Percentiles rank a stretch among this genome's conserved stretches.
Evolutionary conservation across 257 asterid genomes (phyloP).

Genomic region (Leptodermis oblonga): DNA sequence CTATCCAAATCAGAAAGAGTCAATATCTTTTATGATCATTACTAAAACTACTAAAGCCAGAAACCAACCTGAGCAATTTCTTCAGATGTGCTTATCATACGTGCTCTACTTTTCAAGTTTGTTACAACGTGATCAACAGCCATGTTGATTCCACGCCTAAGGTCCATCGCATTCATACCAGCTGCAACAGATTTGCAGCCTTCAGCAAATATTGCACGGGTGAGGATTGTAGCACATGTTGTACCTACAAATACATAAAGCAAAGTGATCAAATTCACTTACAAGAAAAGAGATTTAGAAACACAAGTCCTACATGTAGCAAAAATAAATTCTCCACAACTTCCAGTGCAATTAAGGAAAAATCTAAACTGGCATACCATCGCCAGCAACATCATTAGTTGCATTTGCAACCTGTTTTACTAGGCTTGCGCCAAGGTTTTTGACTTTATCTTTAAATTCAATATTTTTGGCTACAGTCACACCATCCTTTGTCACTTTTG

Average conservation of each 20-base stretch:
- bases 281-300: not conserved
- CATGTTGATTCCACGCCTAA: slow-evolving; percentile 83
- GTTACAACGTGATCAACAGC: slow-evolving; percentile 90
- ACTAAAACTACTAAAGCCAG: not conserved
- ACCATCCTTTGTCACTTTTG: slow-evolving; percentile 97
- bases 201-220: slow-evolving; percentile 87
- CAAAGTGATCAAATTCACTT: slow-evolving; percentile 1
- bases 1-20: slow-evolving; percentile 25
- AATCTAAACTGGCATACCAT: slow-evolving; percentile 52
- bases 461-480: slow-evolving; percentile 96
- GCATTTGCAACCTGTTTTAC: slow-evolving; percentile 99
- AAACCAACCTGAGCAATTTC: slow-evolving; percentile 91
- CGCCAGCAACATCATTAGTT: slow-evolving; percentile 96
- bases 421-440: slow-evolving; percentile 93
- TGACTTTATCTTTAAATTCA: slow-evolving; percentile 82
- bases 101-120: slow-evolving; percentile 88
- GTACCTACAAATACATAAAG: slow-evolving; percentile 47
- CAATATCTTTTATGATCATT: too few relatives aligned
- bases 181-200: slow-evolving; percentile 99
- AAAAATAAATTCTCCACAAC: not conserved
- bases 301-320: not conserved
- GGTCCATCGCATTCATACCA: slow-evolving; percentile 98
- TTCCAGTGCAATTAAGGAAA: not conserved
- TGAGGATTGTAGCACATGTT: slow-evolving; percentile 92
- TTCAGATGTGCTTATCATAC: slow-evolving; percentile 97